These are phyloP conservation scores for Scytalidium sp. DNA, from an alignment of 2,329 filamentous ascomycete genomes.

Conservation along the genomic window DNA sequence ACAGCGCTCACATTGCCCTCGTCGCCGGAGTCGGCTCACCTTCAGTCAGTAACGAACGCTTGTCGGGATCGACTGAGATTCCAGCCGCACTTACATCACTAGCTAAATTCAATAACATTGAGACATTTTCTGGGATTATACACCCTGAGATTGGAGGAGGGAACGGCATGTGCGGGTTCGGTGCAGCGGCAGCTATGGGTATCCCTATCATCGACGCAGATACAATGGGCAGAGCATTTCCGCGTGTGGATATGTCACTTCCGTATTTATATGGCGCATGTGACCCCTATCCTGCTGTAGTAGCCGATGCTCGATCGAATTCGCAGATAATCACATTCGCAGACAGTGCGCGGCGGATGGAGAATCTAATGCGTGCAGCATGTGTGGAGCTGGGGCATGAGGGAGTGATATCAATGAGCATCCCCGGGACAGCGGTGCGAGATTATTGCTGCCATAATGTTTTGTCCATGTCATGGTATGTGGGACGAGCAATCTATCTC, in stretches of 20 bases:
- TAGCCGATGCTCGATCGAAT: too few relatives aligned
- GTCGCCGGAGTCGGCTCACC: slow-evolving; percentile 30
- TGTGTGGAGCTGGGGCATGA: slow-evolving; percentile 37
- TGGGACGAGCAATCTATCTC: slow-evolving; percentile 29
- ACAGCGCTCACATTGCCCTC: slow-evolving; percentile 35
- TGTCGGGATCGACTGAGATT: slow-evolving; percentile 36
- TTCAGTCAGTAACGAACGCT: slow-evolving; percentile 38
- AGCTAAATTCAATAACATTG: slow-evolving; percentile 28
- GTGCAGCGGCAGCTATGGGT: slow-evolving; percentile 28
- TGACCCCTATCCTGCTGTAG: too few relatives aligned
- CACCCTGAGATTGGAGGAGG: slow-evolving; percentile 43
- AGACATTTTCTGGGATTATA: slow-evolving; percentile 25
- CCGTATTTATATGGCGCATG: too few relatives aligned
- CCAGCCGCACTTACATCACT: slow-evolving; percentile 34
- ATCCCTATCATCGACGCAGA: slow-evolving; percentile 40
- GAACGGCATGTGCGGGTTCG: slow-evolving; percentile 29
- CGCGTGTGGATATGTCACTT: slow-evolving; percentile 10
- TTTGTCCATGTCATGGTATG: slow-evolving; percentile 32
- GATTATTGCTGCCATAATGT: slow-evolving; percentile 31
- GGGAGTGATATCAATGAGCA: slow-evolving; percentile 31
- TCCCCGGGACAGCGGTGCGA: slow-evolving; percentile 31
- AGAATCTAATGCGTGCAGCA: slow-evolving; percentile 32
- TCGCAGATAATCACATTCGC: too few relatives aligned
- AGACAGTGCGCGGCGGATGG: slow-evolving; percentile 15
- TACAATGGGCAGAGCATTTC: slow-evolving; percentile 44